Conservation (phyloP, 768 basidiomycete genomes). For the Tricholoma matsutake region DNA sequence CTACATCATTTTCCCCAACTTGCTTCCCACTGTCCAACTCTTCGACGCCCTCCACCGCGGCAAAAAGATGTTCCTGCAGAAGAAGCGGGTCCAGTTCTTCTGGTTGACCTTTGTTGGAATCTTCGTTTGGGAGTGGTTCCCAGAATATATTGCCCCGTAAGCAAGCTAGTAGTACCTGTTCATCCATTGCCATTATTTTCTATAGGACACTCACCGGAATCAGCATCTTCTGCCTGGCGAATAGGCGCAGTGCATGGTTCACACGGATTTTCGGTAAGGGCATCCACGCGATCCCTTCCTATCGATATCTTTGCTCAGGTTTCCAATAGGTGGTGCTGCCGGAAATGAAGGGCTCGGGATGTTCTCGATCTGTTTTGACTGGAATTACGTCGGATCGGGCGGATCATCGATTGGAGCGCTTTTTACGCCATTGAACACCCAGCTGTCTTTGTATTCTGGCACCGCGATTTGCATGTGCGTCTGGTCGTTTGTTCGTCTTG, state of each 20-base stretch:
- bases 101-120: constrained; percentile 53
- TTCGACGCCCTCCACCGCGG: constrained; percentile 35
- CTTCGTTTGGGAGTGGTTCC: constrained; percentile 53
- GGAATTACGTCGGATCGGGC: constrained; percentile 53
- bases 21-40: constrained; percentile 39
- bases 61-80: constrained; percentile 39
- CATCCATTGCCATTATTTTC: not conserved
- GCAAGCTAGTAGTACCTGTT: constrained; percentile 9
- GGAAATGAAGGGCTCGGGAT: constrained; percentile 64
- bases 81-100: constrained; percentile 57
- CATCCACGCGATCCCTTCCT: not conserved
- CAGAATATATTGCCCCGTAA: constrained; percentile 45
- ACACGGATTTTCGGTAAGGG: constrained; percentile 48
- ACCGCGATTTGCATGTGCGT: constrained; percentile 46
- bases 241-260: constrained; percentile 39
- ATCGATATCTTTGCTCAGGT: not conserved
- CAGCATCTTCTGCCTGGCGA: constrained; percentile 50
- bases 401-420: constrained; percentile 43
- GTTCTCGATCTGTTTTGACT: constrained; percentile 58
- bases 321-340: constrained; percentile 42
- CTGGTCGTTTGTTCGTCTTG: constrained; percentile 21
- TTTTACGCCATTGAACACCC: constrained; percentile 53
- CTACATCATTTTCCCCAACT: constrained; percentile 37
- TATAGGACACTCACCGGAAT: constrained; percentile 52
- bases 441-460: constrained; percentile 48